Conservation (phyloP, 2,329 filamentous ascomycete species). For the Xylariomycetidae sp. region DNA sequence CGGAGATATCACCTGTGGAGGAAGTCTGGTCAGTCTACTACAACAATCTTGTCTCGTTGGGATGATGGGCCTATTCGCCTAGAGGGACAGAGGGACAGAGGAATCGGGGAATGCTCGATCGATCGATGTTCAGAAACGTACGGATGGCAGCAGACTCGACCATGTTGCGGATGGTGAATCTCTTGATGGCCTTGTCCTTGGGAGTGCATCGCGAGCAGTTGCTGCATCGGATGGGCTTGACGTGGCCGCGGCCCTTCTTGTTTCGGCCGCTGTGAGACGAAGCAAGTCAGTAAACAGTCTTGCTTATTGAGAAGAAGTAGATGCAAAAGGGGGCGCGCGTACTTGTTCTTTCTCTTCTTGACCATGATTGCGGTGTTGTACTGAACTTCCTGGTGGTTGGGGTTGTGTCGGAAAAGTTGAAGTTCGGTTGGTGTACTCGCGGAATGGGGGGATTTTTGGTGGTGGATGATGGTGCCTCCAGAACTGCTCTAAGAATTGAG, state of each 20-base stretch:
- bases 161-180: conserved; percentile 99
- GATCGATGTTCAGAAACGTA: conserved; percentile 53
- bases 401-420: no score
- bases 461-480: no score
- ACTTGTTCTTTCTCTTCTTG: conserved; percentile 70
- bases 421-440: no score
- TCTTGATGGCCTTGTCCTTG: conserved; percentile 99
- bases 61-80: no score
- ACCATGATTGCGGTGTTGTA: conserved; percentile 57
- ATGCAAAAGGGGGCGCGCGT: conserved; percentile 28
- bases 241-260: conserved; percentile 99
- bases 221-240: conserved; percentile 90
- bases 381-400: no score
- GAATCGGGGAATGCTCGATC: not conserved
- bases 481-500: no score
- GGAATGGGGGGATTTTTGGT: no score
- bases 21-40: no score
- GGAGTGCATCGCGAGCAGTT: conserved; percentile 80
- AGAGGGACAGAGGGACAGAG: no score
- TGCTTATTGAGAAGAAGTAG: conserved; percentile 1
- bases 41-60: no score
- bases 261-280: conserved; percentile 73
- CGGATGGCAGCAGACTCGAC: conserved; percentile 99
- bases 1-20: conserved; percentile 92
- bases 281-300: conserved; percentile 16